phyloP scores from a whole-genome alignment of 805 yeast species.

The Metschnikowia proteae region DNA sequence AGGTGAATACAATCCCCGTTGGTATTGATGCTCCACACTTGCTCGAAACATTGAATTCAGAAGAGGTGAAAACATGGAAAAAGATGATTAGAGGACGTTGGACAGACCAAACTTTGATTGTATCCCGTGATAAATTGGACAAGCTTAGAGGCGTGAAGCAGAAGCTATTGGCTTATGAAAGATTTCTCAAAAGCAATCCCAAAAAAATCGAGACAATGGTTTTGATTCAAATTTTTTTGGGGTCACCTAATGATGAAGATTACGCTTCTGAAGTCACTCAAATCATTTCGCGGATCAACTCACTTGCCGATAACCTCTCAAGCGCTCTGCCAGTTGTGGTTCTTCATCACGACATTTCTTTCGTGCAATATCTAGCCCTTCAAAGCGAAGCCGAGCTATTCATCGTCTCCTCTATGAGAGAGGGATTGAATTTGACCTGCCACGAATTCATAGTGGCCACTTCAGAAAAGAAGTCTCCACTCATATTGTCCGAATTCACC shows the following conservation, averaged over 20 bases:
- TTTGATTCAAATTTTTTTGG: constrained; percentile 76
- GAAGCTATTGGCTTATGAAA: constrained; percentile 82
- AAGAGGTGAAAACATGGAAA: constrained; percentile 62
- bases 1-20: constrained; percentile 60
- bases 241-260: constrained; percentile 51
- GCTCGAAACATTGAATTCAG: constrained; percentile 40
- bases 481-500: constrained; percentile 86
- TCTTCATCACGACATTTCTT: constrained; percentile 83
- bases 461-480: constrained; percentile 66
- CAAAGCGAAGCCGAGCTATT: constrained; percentile 83
- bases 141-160: constrained; percentile 84
- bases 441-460: constrained; percentile 88
- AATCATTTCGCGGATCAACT: constrained; percentile 82
- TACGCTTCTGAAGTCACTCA: constrained; percentile 70
- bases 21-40: constrained; percentile 74
- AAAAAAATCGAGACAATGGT: constrained; percentile 64
- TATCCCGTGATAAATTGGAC: constrained; percentile 86
- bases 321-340: constrained; percentile 78
- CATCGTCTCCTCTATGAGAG: constrained; percentile 87
- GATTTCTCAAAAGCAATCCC: constrained; percentile 69
- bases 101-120: constrained; percentile 65
- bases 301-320: constrained; percentile 69
- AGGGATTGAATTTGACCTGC: constrained; percentile 95
- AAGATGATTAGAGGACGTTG: constrained; percentile 72
- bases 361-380: constrained; percentile 84